Evolutionary conservation across 257 asterid genomes (phyloP), one percentile per base, ranked within the genome.

Genomic region (Scutellaria baicalensis): DNA sequence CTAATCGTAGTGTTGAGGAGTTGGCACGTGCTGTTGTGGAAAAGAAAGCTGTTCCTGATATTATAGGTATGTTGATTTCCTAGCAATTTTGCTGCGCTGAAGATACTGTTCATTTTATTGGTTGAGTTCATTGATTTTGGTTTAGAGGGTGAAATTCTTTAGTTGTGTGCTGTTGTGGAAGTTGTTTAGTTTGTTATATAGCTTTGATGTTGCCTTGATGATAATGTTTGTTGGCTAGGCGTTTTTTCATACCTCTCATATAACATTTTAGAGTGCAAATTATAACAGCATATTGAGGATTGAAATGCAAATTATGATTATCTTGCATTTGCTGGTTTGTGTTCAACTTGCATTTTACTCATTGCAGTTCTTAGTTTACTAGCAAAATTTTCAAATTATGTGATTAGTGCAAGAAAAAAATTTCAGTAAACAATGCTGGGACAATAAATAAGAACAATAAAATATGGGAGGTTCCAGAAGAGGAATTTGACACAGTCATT

Each of bases 391-490:
- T 36, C 35, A 42, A 55, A 40, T 45, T 45, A 50, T 60, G 75
- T 55, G 61, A 60, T 63, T 69, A 23, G 62, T 14, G 47, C 43
- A 27, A 51, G 13, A n/a, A 14, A 72, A 72, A 7, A 55, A 1
- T 77, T 67, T 39, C 77, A 93, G 99, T 93, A 67, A 93, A 93
- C 82, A 91, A 89, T 77, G 99, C 99, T 62, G 99, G 99, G 47
- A 86, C 99, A 8, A 93, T 93, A 70, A 93, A 93, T 67, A 79
- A 72, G 84, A 93, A 93, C 77, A 93, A 87, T 76, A 93, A 75
- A 77, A 71, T 91, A 69, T 93, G 97, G 99, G 99, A 93, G 81
- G 97, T 93, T 69, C 89, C 99, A 47, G 86, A 40, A 23, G 96
- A 87, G 13, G 97, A 91, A 38, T 86, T 93, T 73, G 99, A 93